These are phyloP conservation scores for Chlamydomonas urium DNA, from an alignment of 139 green algal genomes.

Conservation along the genomic window DNA sequence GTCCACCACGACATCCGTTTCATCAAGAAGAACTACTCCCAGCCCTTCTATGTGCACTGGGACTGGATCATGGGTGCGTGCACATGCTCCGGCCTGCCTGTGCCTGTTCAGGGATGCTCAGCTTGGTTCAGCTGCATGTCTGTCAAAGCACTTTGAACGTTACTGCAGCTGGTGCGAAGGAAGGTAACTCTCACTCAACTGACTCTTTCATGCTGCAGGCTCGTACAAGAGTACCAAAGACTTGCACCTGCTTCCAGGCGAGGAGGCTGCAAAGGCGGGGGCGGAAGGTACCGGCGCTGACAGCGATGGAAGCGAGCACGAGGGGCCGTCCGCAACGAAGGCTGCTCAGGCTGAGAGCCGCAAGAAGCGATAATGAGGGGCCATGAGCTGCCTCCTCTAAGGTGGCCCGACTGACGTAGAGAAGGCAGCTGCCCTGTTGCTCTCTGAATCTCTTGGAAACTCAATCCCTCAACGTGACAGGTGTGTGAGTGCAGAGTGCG, in stretches of 20 bases:
- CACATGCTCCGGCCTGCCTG: no score
- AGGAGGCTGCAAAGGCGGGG: background rate
- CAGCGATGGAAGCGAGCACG: background rate
- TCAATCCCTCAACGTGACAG: no score
- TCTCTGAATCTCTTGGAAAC: no score
- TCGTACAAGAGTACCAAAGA: background rate
- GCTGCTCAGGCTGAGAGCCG: background rate
- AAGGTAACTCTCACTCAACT: no score
- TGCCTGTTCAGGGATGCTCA: no score
- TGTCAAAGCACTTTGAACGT: no score
- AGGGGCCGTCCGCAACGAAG: background rate
- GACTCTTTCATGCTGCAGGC: no score
- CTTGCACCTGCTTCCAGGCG: background rate
- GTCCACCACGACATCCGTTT: conserved; percentile 59
- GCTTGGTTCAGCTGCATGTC: no score
- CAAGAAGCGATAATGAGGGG: background rate
- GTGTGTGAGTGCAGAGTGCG: no score
- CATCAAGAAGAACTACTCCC: conserved; percentile 65
- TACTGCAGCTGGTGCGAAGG: no score
- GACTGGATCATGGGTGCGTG: conserved; percentile 37
- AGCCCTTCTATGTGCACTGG: conserved; percentile 68
- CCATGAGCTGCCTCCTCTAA: no score
- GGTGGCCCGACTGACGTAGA: background rate
- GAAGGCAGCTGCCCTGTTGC: background rate
- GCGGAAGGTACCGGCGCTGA: background rate